phyloP scores from a whole-genome alignment of 225 moss, liverwort and hornwort genomes.

The Takakia lepidozioides region DNA sequence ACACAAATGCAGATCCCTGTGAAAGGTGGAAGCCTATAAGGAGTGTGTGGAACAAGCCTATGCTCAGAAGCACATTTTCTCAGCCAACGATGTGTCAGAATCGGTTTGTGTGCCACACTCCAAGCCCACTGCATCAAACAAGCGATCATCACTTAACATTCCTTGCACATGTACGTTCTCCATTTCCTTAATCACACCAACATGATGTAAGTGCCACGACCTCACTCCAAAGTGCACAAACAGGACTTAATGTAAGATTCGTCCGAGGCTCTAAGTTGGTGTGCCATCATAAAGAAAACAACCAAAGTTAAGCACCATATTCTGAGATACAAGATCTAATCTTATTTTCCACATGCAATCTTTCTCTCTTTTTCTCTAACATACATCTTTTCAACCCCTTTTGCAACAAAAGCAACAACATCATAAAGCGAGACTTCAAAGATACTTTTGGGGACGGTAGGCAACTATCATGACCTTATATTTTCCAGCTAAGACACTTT shows the following conservation, averaged over 20 bases:
- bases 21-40: slow-evolving; percentile 27
- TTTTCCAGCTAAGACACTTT: slow-evolving; percentile 65
- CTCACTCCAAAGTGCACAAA: too few species aligned
- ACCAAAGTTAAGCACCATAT: not conserved
- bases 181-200: too few species aligned
- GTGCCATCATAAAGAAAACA: too few species aligned
- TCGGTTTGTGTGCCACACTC: slow-evolving; percentile 55
- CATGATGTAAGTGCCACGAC: slow-evolving; percentile 1
- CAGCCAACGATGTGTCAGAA: slow-evolving; percentile 61
- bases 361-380: not conserved
- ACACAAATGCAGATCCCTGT: slow-evolving; percentile 31
- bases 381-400: not conserved
- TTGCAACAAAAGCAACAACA: not conserved
- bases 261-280: too few species aligned
- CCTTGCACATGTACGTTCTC: too few species aligned
- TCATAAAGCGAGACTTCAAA: too few species aligned
- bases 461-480: slow-evolving; percentile 35
- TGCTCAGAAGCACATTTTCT: slow-evolving; percentile 56
- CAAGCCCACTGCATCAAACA: slow-evolving; percentile 46
- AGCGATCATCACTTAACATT: not conserved
- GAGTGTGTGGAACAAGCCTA: slow-evolving; percentile 42
- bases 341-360: too few species aligned
- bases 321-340: too few species aligned
- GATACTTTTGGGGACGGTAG: too few species aligned
- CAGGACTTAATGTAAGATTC: too few species aligned